Conservation (phyloP, 805 yeast species). For the Kluyveromyces siamensis region DNA sequence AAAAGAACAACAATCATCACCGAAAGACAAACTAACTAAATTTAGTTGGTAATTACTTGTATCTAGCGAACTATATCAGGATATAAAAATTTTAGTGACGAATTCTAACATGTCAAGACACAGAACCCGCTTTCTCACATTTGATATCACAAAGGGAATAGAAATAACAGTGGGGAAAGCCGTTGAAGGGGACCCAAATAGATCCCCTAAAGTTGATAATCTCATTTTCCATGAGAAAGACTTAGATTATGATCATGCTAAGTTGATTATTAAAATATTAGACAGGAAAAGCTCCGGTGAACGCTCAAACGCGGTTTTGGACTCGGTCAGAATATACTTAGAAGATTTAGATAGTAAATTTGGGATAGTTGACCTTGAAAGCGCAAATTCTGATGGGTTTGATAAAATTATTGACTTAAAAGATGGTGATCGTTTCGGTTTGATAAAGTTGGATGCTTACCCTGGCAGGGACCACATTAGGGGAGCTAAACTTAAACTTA, state of each 20-base stretch:
- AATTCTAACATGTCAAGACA: not conserved
- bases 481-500: slow-evolving; percentile 18
- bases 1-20: not conserved
- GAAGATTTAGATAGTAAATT: slow-evolving; percentile 14
- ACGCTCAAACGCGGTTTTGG: slow-evolving; percentile 5
- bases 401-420: slow-evolving; percentile 16
- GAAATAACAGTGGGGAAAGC: slow-evolving; percentile 15
- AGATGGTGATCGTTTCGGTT: slow-evolving; percentile 21
- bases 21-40: not conserved
- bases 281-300: slow-evolving; percentile 6
- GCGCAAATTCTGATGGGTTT: slow-evolving; percentile 9
- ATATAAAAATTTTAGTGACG: no score
- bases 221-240: slow-evolving; percentile 15
- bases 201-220: slow-evolving; percentile 11
- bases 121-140: not conserved
- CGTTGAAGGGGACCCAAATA: slow-evolving; percentile 9
- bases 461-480: slow-evolving; percentile 10
- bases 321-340: slow-evolving; percentile 17
- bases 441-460: slow-evolving; percentile 10
- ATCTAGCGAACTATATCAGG: no score
- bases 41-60: no score
- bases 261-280: slow-evolving; percentile 14
- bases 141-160: slow-evolving; percentile 4
- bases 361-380: slow-evolving; percentile 17
- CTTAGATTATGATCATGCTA: slow-evolving; percentile 17